phyloP scores from a whole-genome alignment of 176 grass and related monocot species.

The Saccharum officinarum region DNA sequence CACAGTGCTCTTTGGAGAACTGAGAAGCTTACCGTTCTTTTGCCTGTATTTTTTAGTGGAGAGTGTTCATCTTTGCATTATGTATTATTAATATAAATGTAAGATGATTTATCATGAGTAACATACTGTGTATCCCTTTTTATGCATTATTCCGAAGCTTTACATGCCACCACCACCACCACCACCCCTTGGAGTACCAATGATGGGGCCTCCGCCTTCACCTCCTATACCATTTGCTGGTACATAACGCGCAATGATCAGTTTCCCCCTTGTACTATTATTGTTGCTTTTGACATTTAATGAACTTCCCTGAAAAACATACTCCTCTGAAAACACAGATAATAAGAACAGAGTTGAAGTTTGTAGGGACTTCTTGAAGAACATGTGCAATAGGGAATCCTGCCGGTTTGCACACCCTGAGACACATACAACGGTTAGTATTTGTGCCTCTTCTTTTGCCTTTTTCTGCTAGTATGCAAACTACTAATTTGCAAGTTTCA shows the following conservation, averaged over 20 bases:
- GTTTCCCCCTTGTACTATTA: background rate
- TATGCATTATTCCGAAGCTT: conserved; percentile 40
- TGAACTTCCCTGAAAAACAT: background rate
- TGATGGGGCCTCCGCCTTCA: conserved; percentile 44
- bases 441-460: background rate
- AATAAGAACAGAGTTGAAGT: conserved; percentile 36
- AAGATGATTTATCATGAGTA: background rate
- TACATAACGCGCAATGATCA: conserved; percentile 28
- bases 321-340: conserved; percentile 32
- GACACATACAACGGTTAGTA: conserved; percentile 45
- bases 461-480: background rate
- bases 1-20: background rate
- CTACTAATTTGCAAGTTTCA: conserved; percentile 6
- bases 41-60: background rate
- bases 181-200: conserved; percentile 42
- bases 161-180: conserved; percentile 51
- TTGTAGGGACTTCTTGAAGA: conserved; percentile 78
- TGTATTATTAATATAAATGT: too few relatives aligned
- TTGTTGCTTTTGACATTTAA: conserved; percentile 10
- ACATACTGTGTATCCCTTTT: conserved; percentile 12
- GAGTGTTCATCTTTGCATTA: too few relatives aligned
- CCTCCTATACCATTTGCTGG: conserved; percentile 42
- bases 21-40: background rate
- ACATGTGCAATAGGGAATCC: conserved; percentile 63
- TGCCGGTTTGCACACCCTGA: conserved; percentile 61